Evolutionary conservation across 2,329 filamentous ascomycete genomes (phyloP).

Genomic region (Niveomyces coronatus): DNA sequence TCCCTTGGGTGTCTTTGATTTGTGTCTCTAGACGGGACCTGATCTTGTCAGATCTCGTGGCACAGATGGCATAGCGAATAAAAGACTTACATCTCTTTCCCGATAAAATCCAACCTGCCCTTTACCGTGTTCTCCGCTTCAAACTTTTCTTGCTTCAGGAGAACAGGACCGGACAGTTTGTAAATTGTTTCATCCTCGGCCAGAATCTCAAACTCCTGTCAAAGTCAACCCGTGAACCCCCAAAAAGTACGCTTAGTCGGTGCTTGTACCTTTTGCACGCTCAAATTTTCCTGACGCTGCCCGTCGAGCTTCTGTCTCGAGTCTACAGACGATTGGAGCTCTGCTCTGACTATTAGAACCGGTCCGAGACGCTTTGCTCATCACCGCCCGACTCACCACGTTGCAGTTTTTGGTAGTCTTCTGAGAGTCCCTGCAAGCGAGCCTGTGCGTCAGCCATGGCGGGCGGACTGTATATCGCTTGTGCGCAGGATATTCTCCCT

Average conservation of each 20-base stretch:
- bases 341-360: slow-evolving; percentile 32
- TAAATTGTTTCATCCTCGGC: slow-evolving; percentile 82
- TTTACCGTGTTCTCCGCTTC: slow-evolving; percentile 90
- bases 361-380: neutral
- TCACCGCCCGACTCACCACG: slow-evolving; percentile 47
- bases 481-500: too few relatives aligned
- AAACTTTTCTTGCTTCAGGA: slow-evolving; percentile 86
- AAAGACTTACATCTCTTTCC: slow-evolving; percentile 74
- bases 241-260: too few relatives aligned
- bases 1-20: slow-evolving; percentile 46
- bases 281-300: slow-evolving; percentile 85
- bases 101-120: slow-evolving; percentile 82
- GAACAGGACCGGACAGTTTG: slow-evolving; percentile 85
- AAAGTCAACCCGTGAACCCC: slow-evolving; percentile 15
- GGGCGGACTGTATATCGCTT: too few relatives aligned
- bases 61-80: neutral
- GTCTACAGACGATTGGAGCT: slow-evolving; percentile 65
- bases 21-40: slow-evolving; percentile 35
- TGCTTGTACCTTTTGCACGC: slow-evolving; percentile 72
- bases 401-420: slow-evolving; percentile 81
- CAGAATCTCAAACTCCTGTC: slow-evolving; percentile 70
- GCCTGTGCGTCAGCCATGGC: slow-evolving; percentile 65
- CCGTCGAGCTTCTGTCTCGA: slow-evolving; percentile 87
- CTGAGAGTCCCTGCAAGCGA: slow-evolving; percentile 69
- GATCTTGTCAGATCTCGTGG: neutral